These are phyloP conservation scores for Bipolaris sorokiniana DNA, from an alignment of 2,329 filamentous ascomycete species.

Conservation along the genomic window DNA sequence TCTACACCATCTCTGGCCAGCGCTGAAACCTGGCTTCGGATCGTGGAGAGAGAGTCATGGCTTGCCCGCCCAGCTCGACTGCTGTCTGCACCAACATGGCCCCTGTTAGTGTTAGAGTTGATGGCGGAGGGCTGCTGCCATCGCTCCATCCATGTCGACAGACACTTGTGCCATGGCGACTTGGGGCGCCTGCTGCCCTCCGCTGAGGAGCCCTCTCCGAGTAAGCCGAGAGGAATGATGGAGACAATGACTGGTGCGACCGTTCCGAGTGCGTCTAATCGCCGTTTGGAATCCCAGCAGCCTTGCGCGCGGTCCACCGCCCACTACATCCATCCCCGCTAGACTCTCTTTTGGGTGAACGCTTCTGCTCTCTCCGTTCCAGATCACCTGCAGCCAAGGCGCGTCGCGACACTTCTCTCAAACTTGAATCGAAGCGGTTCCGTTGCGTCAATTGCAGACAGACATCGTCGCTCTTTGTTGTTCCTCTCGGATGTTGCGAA, in stretches of 20 bases:
- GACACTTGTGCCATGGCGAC: conserved; percentile 36
- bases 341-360: conserved; percentile 47
- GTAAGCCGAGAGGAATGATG: conserved; percentile 25
- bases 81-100: conserved; percentile 20
- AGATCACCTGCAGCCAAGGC: conserved; percentile 52
- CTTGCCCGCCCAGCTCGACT: conserved; percentile 16
- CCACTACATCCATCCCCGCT: conserved; percentile 37
- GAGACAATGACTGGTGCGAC: conserved; percentile 29
- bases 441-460: conserved; percentile 45
- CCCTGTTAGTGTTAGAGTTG: conserved; percentile 24
- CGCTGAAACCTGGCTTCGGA: conserved; percentile 35
- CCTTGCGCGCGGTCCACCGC: conserved; percentile 44
- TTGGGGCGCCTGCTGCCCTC: conserved; percentile 40
- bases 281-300: conserved; percentile 39
- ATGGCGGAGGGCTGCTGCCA: conserved; percentile 15
- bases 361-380: conserved; percentile 49
- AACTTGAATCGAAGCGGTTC: conserved; percentile 47
- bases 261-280: conserved; percentile 36
- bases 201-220: conserved; percentile 27
- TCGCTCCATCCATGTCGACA: conserved; percentile 27
- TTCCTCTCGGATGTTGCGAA: conserved; percentile 40
- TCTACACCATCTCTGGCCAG: conserved; percentile 32
- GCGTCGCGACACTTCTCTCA: conserved; percentile 49
- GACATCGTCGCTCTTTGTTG: conserved; percentile 40
- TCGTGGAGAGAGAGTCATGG: conserved; percentile 34